Evolutionary conservation across 2,329 filamentous ascomycete genomes (phyloP).

Genomic region (Talaromyces islandicus): DNA sequence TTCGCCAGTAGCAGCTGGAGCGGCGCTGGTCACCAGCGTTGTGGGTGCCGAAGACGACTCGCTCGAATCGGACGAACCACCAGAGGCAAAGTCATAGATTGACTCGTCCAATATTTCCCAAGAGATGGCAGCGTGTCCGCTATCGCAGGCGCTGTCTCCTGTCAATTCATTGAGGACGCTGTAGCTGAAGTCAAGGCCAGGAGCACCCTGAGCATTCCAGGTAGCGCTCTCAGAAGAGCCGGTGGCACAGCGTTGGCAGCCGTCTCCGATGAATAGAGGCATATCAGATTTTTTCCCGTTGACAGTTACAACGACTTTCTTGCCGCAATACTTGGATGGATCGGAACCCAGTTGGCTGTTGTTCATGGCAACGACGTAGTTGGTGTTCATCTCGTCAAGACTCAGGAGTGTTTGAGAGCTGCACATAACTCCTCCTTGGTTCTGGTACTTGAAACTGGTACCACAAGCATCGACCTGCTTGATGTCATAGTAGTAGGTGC

Average conservation of each 20-base stretch:
- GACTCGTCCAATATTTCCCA: constrained; percentile 14
- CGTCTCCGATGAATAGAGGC: constrained; percentile 14
- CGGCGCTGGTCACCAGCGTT: constrained; percentile 1
- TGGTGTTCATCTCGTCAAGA: constrained; percentile 11
- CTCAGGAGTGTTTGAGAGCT: constrained; percentile 6
- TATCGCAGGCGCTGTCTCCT: constrained; percentile 8
- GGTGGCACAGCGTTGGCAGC: constrained; percentile 11
- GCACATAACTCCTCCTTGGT: constrained; percentile 12
- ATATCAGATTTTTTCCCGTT: constrained; percentile 12
- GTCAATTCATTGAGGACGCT: constrained; percentile 5
- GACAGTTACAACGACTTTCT: constrained; percentile 13
- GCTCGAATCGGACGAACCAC: not conserved
- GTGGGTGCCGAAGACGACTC: constrained; percentile 1
- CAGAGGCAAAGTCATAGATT: constrained; percentile 11
- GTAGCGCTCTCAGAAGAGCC: constrained; percentile 8
- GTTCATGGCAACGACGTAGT: constrained; percentile 16
- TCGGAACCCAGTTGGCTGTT: constrained; percentile 13
- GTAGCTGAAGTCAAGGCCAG: constrained; percentile 8
- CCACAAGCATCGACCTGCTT: constrained; percentile 10
- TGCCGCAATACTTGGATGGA: constrained; percentile 11
- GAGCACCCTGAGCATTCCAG: constrained; percentile 9
- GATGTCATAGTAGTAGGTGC: constrained; percentile 15
- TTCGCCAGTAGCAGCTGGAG: not conserved
- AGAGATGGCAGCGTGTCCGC: constrained; percentile 11
- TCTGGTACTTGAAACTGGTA: constrained; percentile 11